Conservation (phyloP, 1,284 basidiomycete genomes). For the Grifola frondosa region DNA sequence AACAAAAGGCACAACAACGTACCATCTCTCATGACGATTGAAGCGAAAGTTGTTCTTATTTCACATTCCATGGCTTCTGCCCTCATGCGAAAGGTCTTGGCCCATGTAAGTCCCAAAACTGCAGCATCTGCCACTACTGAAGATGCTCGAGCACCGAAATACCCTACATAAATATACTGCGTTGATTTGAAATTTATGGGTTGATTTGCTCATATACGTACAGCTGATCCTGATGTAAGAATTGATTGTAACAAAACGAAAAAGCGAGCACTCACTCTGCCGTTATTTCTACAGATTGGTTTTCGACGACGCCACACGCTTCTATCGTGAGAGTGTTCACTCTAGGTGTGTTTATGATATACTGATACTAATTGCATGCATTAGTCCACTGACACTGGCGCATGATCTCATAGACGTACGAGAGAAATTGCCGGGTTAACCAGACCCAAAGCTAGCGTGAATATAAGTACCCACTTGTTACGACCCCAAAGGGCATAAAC, state of each 20-base stretch:
- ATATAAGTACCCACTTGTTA: background rate
- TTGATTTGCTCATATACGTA: background rate
- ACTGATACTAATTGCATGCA: no score
- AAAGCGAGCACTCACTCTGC: constrained; percentile 2
- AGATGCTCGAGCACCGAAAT: constrained; percentile 1
- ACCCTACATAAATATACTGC: background rate
- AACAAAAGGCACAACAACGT: background rate
- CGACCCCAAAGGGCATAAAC: constrained; percentile 8
- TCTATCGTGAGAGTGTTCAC: background rate
- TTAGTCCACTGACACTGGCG: no score
- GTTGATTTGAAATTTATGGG: background rate
- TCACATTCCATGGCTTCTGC: constrained; percentile 1
- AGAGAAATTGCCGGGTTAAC: constrained; percentile 8
- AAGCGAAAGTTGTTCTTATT: background rate
- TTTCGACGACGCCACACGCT: background rate
- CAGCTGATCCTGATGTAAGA: no score
- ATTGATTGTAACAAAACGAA: no score
- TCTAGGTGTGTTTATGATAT: background rate
- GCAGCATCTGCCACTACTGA: constrained; percentile 4
- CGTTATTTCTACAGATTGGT: background rate
- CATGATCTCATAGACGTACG: background rate
- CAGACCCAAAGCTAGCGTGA: constrained; percentile 4
- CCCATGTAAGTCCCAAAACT: constrained; percentile 9
- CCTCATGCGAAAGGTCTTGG: background rate
- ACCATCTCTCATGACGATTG: constrained; percentile 5